phyloP scores from a whole-genome alignment of 2,329 filamentous ascomycete genomes.

The Rutstroemia sp. region DNA sequence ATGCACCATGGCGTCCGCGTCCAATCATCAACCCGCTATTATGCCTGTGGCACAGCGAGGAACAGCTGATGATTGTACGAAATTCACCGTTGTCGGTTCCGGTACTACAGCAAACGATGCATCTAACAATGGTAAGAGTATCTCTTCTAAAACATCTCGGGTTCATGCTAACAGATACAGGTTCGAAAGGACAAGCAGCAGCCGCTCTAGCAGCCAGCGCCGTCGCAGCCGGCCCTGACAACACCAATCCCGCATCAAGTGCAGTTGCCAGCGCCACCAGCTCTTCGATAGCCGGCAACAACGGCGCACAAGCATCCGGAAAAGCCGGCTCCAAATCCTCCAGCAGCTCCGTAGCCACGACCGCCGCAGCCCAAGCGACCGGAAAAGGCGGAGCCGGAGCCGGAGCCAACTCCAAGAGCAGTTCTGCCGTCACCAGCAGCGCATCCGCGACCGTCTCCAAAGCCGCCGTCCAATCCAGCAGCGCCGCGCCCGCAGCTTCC shows the following conservation, averaged over 20 bases:
- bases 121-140: slow-evolving; percentile 10
- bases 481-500: neutral
- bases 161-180: neutral
- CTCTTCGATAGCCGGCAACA: neutral
- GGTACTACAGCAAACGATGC: slow-evolving; percentile 13
- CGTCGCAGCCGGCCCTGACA: slow-evolving; percentile 10
- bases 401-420: neutral
- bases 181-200: slow-evolving; percentile 11
- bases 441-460: neutral
- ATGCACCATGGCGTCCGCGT: slow-evolving; percentile 36
- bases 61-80: slow-evolving; percentile 39
- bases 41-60: slow-evolving; percentile 40
- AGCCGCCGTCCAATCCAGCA: neutral
- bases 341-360: neutral
- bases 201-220: slow-evolving; percentile 13
- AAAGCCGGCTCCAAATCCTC: slow-evolving; percentile 9
- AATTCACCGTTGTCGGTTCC: slow-evolving; percentile 33
- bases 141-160: neutral
- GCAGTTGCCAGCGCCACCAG: neutral
- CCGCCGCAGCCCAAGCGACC: neutral
- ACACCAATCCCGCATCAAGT: slow-evolving; percentile 2
- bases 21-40: slow-evolving; percentile 37
- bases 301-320: slow-evolving; percentile 5
- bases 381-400: neutral
- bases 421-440: neutral